A percentile compares a stretch with the other conserved stretches of the same genome.
Conservation (phyloP, 306 rosid species). For the Quercus glauca region DNA sequence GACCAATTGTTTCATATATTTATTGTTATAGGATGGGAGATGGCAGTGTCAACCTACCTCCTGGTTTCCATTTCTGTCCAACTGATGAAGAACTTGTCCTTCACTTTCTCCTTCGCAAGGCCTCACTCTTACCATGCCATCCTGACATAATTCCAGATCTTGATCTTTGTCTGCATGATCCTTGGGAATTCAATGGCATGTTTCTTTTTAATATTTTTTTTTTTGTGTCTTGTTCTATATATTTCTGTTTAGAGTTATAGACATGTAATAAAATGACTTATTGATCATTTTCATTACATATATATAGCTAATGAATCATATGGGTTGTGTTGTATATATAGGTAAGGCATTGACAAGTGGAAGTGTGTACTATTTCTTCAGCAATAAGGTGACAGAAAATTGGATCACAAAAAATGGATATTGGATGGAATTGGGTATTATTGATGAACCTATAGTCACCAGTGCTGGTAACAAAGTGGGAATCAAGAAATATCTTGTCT, state of each 20-base stretch:
- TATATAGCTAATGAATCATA: background rate
- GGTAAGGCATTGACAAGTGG: slow-evolving; percentile 47
- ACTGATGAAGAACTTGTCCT: slow-evolving; percentile 52
- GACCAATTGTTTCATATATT: background rate
- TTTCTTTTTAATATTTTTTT: background rate
- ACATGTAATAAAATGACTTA: background rate
- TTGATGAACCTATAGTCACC: slow-evolving; percentile 27
- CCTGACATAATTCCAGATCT: slow-evolving; percentile 51
- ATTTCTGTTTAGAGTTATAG: background rate
- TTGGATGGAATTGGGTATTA: slow-evolving; percentile 46
- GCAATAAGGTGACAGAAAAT: slow-evolving; percentile 26
- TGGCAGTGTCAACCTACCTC: slow-evolving; percentile 43
- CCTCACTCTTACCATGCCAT: slow-evolving; percentile 34
- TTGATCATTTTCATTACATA: background rate
- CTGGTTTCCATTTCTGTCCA: slow-evolving; percentile 53
- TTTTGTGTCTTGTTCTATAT: background rate
- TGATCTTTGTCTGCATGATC: slow-evolving; percentile 33
- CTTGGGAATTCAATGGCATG: slow-evolving; percentile 43
- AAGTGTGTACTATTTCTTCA: slow-evolving; percentile 42
- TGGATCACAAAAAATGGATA: slow-evolving; percentile 40
- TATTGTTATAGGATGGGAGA: slow-evolving; percentile 15
- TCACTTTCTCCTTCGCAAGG: slow-evolving; percentile 45
- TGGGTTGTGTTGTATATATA: background rate
- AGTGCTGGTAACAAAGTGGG: slow-evolving; percentile 34
- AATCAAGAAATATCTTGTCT: slow-evolving; percentile 43